These are phyloP conservation scores for Babesia ovata DNA, from an alignment of 169 alveolate species.

Conservation along the genomic window DNA sequence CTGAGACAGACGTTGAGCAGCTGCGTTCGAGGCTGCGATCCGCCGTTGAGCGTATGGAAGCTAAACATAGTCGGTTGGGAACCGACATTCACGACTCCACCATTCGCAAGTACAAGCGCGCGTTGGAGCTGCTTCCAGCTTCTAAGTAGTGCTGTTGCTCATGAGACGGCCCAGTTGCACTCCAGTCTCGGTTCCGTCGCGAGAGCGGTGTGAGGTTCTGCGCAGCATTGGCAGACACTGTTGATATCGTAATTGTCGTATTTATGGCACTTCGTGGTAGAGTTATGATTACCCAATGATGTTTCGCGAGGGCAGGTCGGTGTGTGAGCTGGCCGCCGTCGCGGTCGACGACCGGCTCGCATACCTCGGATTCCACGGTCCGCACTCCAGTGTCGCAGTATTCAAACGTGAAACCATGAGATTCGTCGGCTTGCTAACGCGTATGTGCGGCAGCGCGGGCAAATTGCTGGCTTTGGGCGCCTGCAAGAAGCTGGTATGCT, in stretches of 20 bases:
- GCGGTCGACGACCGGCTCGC: constrained; percentile 37
- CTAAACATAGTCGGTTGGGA: constrained; percentile 19
- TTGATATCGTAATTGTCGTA: neutral
- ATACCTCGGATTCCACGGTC: constrained; percentile 51
- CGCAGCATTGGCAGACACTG: neutral
- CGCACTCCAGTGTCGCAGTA: constrained; percentile 27
- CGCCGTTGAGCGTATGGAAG: constrained; percentile 10
- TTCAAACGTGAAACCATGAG: constrained; percentile 6
- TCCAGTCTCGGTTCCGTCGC: too few relatives aligned
- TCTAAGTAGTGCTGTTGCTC: neutral
- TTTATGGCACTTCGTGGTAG: neutral
- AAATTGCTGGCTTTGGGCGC: constrained; percentile 13
- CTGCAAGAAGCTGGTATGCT: constrained; percentile 38
- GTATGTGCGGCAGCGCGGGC: constrained; percentile 43
- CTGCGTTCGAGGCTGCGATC: constrained; percentile 10
- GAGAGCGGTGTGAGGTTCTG: too few relatives aligned
- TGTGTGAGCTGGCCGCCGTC: constrained; percentile 10
- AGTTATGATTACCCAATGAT: neutral
- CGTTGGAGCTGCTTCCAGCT: constrained; percentile 6
- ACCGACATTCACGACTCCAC: constrained; percentile 47
- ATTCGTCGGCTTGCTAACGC: constrained; percentile 33
- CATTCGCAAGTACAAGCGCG: constrained; percentile 31
- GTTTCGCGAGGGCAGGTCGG: constrained; percentile 11
- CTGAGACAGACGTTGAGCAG: neutral
- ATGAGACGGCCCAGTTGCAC: neutral